Evolutionary conservation across 176 grass and related monocot species (phyloP).

Genomic region (barley (Hordeum vulgare)): DNA sequence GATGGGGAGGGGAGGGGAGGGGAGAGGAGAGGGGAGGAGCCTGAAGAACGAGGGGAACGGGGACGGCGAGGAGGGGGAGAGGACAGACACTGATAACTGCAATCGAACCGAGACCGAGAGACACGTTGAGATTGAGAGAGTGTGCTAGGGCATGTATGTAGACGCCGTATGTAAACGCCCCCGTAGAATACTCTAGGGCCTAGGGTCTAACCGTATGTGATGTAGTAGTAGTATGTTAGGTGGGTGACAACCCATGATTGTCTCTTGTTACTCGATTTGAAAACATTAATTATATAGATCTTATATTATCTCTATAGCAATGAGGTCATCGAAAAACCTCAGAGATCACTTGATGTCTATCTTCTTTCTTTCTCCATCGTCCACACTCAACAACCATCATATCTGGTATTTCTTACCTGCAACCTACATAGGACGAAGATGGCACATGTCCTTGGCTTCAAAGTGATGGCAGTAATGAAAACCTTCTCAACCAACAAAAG

Average conservation of each 20-base stretch:
- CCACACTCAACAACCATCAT: background rate
- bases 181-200: background rate
- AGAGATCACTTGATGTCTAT: too few relatives aligned
- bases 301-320: too few relatives aligned
- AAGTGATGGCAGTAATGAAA: background rate
- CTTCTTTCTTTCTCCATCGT: background rate
- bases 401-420: background rate
- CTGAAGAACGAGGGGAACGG: background rate
- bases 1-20: background rate
- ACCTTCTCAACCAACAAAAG: background rate
- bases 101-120: background rate
- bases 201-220: background rate
- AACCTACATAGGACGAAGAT: background rate
- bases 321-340: too few relatives aligned
- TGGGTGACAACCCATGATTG: background rate
- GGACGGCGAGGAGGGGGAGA: background rate
- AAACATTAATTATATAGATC: background rate
- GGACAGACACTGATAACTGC: background rate
- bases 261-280: background rate
- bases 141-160: background rate
- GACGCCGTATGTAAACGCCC: background rate
- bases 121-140: background rate
- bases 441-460: background rate
- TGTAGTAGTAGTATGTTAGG: too few relatives aligned
- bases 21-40: too few relatives aligned